These are phyloP conservation scores for Nemania sp. DNA, from an alignment of 2,329 filamentous ascomycete species.

Conservation along the genomic window DNA sequence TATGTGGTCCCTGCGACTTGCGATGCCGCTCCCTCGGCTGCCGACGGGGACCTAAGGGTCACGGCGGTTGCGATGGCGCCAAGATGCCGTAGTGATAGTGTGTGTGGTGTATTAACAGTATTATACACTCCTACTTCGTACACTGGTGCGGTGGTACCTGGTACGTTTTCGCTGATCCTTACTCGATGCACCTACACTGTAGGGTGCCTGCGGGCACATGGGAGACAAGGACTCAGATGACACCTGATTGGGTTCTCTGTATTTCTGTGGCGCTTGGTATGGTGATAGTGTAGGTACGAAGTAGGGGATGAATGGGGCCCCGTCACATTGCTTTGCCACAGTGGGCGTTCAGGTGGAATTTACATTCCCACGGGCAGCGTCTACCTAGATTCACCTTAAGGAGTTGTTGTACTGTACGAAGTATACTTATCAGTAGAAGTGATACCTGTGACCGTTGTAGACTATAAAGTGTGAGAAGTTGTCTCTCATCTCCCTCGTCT, in stretches of 20 bases:
- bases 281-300: neutral
- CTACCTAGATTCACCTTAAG: neutral
- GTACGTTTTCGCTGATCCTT: neutral
- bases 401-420: too few species aligned
- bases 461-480: neutral
- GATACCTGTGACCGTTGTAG: too few species aligned
- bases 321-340: slow-evolving; percentile 11
- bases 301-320: neutral
- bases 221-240: neutral
- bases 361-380: neutral
- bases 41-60: slow-evolving; percentile 10
- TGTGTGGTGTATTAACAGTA: neutral
- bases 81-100: slow-evolving; percentile 3
- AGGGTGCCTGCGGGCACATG: neutral
- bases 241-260: neutral
- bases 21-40: slow-evolving; percentile 20
- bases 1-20: slow-evolving; percentile 11
- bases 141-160: too few species aligned
- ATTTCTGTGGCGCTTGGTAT: slow-evolving; percentile 13
- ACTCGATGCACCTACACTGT: neutral
- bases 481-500: neutral
- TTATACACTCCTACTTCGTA: neutral
- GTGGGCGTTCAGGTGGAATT: slow-evolving; percentile 13
- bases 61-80: slow-evolving; percentile 19
- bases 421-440: too few species aligned